Base-by-base conservation (phyloP, 2,329 filamentous ascomycete genomes). In the Aspergillus texensis region DNA sequence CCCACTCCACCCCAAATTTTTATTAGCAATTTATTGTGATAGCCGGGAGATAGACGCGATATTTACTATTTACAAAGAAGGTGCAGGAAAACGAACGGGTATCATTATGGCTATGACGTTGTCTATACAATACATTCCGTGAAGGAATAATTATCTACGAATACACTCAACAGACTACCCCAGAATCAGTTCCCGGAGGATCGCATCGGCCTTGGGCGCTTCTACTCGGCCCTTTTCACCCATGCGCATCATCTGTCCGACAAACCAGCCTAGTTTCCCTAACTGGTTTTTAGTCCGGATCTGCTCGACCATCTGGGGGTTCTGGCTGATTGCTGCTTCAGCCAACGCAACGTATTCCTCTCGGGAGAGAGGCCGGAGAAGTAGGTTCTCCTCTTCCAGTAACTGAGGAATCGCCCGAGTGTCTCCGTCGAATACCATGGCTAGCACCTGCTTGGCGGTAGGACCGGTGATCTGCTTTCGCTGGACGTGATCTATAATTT, bases 181-280 rank as follows among this genome's bases (percentile, higher is more conserved):
- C 56, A 78, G 65, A 56, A 88, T 77, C 50, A 87, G 69, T 70
- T 82, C 78, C 62, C 80, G 79, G 39, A 91, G 73, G 12, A 86
- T 79, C 62, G 79, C 76, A 72, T 85, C 84, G 11, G 88, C 88
- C 70, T 82, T 83, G 62, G 81, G 80, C 5, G 89, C 85, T 74
- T 90, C 87, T 8, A 91, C 84, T 1, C 85, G 85, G 0, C 88
- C 88, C 63, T 87, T 85, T 32, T 84, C 81, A 32, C 86, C 86
- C 64, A 79, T 77, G 52, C 85, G 81, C 77, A 91, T 88, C 85
- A 91, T 89, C 74, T 89, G 86, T 12, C 89, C 89, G 16, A 91
- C 84, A 68, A 91, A 85, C 80, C 85, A 91, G 70, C 87, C 88
- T 8, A 89, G 74, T 75, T 91, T 91, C n/a, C 87, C 86, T 34